Conservation (phyloP, 2,329 filamentous ascomycete species). For the Cercospora sp. region DNA sequence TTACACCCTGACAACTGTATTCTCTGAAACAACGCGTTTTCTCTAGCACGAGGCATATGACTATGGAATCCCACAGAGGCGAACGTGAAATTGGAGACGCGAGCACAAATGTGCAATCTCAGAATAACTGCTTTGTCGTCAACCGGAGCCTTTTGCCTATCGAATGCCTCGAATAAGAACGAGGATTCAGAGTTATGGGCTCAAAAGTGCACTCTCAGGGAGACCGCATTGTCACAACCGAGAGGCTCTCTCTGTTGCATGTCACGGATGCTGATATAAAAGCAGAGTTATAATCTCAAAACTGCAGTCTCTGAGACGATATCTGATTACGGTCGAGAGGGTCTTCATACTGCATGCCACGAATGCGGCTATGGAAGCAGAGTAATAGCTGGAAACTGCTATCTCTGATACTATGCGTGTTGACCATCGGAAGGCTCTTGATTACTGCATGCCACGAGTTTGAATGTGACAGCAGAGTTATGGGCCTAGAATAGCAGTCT, state of each 20-base stretch:
- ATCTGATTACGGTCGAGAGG: no score
- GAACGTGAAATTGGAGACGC: neutral
- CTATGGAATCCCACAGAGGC: neutral
- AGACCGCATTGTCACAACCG: neutral
- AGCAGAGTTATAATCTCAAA: neutral
- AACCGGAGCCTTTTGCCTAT: neutral
- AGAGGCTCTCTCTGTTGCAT: neutral
- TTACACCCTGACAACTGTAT: neutral
- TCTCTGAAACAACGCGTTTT: neutral
- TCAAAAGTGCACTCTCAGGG: neutral
- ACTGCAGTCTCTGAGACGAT: neutral
- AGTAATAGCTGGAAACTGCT: neutral
- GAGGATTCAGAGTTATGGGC: neutral
- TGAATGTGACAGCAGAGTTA: no score
- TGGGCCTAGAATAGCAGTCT: no score
- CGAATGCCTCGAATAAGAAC: neutral
- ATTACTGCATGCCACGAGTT: neutral
- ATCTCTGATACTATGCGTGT: neutral
- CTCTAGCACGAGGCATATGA: neutral
- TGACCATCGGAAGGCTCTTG: neutral
- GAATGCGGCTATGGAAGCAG: neutral
- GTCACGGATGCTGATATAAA: neutral
- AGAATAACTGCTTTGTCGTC: no score
- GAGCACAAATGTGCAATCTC: neutral
- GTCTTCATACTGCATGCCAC: neutral